Evolutionary conservation across 2,329 filamentous ascomycete genomes (phyloP).

Genomic region (Botrytis pseudocinerea): DNA sequence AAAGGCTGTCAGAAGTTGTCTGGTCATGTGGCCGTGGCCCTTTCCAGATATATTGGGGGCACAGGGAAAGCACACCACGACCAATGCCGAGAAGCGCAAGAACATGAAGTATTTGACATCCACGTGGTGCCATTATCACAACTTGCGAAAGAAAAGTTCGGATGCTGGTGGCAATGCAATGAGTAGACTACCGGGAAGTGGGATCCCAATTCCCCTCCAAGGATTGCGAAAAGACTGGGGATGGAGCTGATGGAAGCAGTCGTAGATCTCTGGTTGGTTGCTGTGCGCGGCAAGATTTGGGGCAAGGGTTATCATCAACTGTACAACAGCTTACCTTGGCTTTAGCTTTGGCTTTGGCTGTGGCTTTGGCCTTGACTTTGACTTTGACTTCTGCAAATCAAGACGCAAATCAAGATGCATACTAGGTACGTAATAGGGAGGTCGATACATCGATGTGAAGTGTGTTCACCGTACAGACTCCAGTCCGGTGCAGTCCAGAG

Average conservation of each 20-base stretch:
- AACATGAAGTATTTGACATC: neutral
- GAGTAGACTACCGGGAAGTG: neutral
- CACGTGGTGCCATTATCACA: neutral
- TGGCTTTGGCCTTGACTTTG: no score
- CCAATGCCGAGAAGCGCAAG: no score
- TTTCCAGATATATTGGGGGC: neutral
- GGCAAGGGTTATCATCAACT: neutral
- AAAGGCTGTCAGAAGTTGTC: neutral
- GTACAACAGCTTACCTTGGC: neutral
- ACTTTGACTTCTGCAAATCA: no score
- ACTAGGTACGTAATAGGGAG: neutral
- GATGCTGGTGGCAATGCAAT: neutral
- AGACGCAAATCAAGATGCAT: neutral
- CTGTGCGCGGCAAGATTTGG: neutral
- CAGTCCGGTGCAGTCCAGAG: no score
- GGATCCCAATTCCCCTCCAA: neutral
- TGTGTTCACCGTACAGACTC: no score
- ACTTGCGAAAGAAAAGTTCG: neutral
- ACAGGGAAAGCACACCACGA: neutral
- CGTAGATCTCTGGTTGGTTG: neutral
- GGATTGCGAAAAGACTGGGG: neutral
- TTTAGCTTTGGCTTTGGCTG: neutral
- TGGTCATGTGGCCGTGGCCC: neutral
- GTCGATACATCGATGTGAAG: no score
- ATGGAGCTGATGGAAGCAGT: neutral